Evolutionary conservation across 2,329 filamentous ascomycete genomes (phyloP).

Genomic region (Neurospora sp.): DNA sequence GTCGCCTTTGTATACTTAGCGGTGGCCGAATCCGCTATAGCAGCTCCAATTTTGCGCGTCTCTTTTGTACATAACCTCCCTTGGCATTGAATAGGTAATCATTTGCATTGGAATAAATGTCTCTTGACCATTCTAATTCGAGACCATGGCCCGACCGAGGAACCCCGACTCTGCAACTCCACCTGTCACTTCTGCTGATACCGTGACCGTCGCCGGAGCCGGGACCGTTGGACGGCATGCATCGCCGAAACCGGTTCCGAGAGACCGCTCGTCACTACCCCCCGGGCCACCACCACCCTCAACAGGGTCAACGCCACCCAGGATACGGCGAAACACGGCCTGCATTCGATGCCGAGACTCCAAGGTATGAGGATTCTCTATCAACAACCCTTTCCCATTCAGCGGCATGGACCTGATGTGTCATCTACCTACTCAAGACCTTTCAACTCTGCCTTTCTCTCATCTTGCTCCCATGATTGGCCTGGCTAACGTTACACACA

Average conservation of each 20-base stretch:
- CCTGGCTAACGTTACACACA: neutral
- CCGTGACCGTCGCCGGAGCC: neutral
- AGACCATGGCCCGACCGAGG: neutral
- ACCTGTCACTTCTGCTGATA: neutral
- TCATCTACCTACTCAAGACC: neutral
- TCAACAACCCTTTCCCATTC: slow-evolving; percentile 22
- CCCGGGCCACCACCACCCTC: neutral
- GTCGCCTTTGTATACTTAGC: neutral
- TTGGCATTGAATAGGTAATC: neutral
- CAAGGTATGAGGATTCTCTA: slow-evolving; percentile 12
- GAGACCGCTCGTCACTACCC: neutral
- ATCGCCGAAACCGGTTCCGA: neutral
- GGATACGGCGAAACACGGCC: slow-evolving; percentile 23
- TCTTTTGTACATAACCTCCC: neutral
- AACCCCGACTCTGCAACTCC: neutral
- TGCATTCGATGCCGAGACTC: slow-evolving; percentile 24
- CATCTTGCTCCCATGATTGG: neutral
- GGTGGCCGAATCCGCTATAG: neutral
- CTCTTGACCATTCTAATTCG: neutral
- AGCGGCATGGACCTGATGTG: neutral
- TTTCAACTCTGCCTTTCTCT: neutral
- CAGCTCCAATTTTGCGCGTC: neutral
- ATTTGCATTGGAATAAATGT: neutral
- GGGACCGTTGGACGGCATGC: neutral
- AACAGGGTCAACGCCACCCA: slow-evolving; percentile 8